Evolutionary conservation across 2,329 filamentous ascomycete species (phyloP), one percentile per base, ranked within the genome.

Genomic region (Akanthomyces dipterigenus): DNA sequence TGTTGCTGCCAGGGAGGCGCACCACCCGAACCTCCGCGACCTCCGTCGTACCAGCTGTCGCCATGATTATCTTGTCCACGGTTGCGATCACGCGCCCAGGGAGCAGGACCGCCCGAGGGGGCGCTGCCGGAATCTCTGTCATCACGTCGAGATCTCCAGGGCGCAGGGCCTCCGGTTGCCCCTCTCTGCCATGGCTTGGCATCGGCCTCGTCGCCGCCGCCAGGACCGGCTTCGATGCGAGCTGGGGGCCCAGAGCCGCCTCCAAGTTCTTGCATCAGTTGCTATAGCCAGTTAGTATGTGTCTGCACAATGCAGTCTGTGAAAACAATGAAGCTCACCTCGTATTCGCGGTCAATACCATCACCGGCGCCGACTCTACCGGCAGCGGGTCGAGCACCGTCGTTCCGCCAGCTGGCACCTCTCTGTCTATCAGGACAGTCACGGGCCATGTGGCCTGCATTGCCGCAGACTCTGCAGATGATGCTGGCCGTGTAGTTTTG

Each of bases 401-500:
- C 84, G 68, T 96, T 96, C 70, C 95, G 92, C 91, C 91, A 97
- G 75, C 90, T 93, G 50, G 88, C 86, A 69, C 95, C 95, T 72
- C 90, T 87, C 79, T 95, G 90, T 72, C 95, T 84, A 71, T 99
- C 95, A 50, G 93, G 92, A 84, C 95, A 99, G 78, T 99, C 95
- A 69, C 93, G 88, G 67, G 93, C 95, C 92, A 99, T 97, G 70
- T 99, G 95, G 22, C 95, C 95, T 66, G 95, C 93, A 73, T 98
- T 97, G 68, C 95, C 95, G 78, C 95, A 99, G 69, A 97, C 90
- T 70, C 93, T 93, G 78, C 95, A 99, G 72, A 99, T 98, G 74
- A 99, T 98, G 77, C 92, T 98, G 70, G 95, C 93, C n/a, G 95
- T 99, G 78, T 89, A 98, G 78, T 99, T 99, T 73, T 93, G 91